A percentile compares a stretch with the other conserved stretches of the same genome.
These are phyloP conservation scores for Melaleuca alternifolia DNA, from an alignment of 345 rosid genomes.

Conservation along the genomic window DNA sequence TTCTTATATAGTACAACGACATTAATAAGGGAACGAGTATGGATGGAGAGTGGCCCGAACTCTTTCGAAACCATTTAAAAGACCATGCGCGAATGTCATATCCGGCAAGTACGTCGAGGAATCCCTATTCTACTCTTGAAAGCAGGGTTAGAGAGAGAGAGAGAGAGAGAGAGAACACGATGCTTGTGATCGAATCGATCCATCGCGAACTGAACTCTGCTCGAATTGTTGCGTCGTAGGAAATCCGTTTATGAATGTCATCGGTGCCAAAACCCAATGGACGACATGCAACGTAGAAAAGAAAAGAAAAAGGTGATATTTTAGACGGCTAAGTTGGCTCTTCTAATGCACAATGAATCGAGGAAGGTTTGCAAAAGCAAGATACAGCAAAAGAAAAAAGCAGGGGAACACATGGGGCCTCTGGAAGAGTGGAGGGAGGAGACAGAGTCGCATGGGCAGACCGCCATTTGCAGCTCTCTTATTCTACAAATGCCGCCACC, in stretches of 20 bases:
- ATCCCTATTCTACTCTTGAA: background rate
- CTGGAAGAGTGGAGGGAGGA: background rate
- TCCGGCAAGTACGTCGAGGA: background rate
- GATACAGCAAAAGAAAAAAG: background rate
- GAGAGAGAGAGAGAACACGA: background rate
- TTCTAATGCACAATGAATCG: background rate
- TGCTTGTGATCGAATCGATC: rapidly evolving
- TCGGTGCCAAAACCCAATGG: background rate
- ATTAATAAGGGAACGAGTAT: background rate
- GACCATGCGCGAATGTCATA: background rate
- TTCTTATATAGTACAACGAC: background rate
- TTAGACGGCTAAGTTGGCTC: no score
- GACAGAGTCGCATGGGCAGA: background rate
- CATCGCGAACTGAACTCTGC: background rate
- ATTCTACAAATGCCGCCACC: background rate
- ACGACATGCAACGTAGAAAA: background rate
- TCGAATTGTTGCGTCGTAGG: background rate
- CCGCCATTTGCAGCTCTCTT: background rate
- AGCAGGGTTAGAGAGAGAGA: background rate
- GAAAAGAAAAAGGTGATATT: no score
- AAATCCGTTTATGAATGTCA: rapidly evolving
- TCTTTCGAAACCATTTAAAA: background rate
- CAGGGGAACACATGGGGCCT: background rate
- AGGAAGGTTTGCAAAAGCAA: background rate
- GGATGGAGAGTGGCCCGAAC: background rate